phyloP scores from a whole-genome alignment of 352 stramenopile genomes.

The Hyaloperonospora brassicae region DNA sequence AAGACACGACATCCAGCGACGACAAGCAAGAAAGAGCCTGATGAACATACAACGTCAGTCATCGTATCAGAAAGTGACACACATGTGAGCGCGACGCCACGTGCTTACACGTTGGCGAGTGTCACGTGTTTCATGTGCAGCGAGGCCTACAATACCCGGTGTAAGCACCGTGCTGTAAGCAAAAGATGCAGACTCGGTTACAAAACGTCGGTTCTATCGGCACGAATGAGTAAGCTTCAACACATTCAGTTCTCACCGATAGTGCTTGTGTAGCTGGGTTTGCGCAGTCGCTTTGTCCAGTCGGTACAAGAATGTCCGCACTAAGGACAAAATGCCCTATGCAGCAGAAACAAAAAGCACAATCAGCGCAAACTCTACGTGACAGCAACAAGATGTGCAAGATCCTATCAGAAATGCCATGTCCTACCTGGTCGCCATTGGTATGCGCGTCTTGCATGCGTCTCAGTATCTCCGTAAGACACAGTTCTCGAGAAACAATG shows the following conservation, averaged over 20 bases:
- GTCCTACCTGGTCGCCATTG: conserved; percentile 12
- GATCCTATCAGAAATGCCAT: background rate
- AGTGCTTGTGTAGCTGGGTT: conserved; percentile 17
- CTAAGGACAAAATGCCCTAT: conserved; percentile 21
- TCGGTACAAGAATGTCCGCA: conserved; percentile 28
- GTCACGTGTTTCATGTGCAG: conserved; percentile 13
- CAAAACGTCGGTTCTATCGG: conserved; percentile 1
- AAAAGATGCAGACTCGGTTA: conserved; percentile 3
- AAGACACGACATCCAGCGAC: conserved; percentile 18
- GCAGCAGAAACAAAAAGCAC: background rate
- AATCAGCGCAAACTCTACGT: conserved; percentile 5
- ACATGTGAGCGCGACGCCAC: background rate
- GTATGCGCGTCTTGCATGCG: conserved; percentile 6
- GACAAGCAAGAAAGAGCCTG: conserved; percentile 28
- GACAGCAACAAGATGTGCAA: conserved; percentile 1
- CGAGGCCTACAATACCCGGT: conserved; percentile 9
- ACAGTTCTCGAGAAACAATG: conserved; percentile 20
- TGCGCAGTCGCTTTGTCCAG: conserved; percentile 12
- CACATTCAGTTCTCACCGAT: conserved; percentile 19
- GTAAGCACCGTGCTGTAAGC: conserved; percentile 25
- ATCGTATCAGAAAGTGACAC: background rate
- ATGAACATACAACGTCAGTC: background rate
- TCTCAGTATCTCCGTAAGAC: conserved; percentile 17
- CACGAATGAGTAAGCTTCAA: background rate
- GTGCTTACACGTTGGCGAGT: conserved; percentile 1